Base-by-base conservation (phyloP, 495 filamentous ascomycete genomes). In the Platismatia glauca region DNA sequence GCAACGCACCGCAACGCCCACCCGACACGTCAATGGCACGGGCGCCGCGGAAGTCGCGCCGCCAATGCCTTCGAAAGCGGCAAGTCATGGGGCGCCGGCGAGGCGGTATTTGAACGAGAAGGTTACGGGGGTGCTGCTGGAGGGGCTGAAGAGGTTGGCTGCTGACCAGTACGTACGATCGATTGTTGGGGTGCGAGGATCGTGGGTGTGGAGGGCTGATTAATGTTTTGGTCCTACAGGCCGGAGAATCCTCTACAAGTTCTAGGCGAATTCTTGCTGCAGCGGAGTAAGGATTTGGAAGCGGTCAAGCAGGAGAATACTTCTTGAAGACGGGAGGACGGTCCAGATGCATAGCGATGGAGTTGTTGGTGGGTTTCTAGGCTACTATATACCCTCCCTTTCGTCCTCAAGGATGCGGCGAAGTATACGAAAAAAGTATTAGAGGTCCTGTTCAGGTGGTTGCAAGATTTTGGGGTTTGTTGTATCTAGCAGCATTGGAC, bases 71-170 rank as follows among this genome's bases (percentile, higher is more conserved):
- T 70, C 74, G 9, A 71, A 69, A 65, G 66, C 71, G 5, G 65
- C 71, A 4, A 74, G 81, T 2, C 90, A 96, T 68, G 94, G 94
- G 46, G 90, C 89, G 1, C 90, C 92, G 7, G 88, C 90, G 4
- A 82, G 94, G 38, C 84, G 89, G 63, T 98, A 96, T 74, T 76
- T 98, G 72, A 97, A 97, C 68, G 79, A 85, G 70, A 91, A 91
- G 70, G 84, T 98, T 60, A 93, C 91, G 20, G 87, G 86, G 11
- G 82, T 86, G 59, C 70, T 98, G 65, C 72, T 98, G 39, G 92
- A 97, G 68, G 94, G 89, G 9, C 92, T 98, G 91, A 97, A 96
- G 80, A 76, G 81, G 66, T 66, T 98, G 41, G 89, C 89, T 4
- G 84, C 82, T 64, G 86, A 92, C 56, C 89, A 91, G 91, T 95